Evolutionary conservation across 2,329 filamentous ascomycete genomes (phyloP).

Genomic region (Colletotrichum liriopes): DNA sequence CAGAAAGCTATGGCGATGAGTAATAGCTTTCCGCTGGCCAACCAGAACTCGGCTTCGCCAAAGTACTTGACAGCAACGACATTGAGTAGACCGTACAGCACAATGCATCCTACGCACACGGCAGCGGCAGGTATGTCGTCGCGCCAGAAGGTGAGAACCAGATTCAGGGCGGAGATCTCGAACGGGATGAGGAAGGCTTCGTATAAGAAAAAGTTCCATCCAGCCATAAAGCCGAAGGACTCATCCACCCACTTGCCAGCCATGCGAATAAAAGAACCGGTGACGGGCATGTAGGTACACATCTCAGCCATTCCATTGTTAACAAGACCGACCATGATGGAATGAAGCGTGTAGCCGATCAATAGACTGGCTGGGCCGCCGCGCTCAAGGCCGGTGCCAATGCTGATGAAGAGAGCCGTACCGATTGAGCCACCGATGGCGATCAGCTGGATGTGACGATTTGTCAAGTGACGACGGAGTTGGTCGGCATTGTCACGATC

Average conservation of each 20-base stretch:
- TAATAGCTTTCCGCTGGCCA: constrained; percentile 74
- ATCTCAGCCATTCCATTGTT: constrained; percentile 79
- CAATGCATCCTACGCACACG: constrained; percentile 31
- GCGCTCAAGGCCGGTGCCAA: constrained; percentile 67
- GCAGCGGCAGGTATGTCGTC: constrained; percentile 34
- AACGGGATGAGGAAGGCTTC: constrained; percentile 61
- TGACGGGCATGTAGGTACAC: constrained; percentile 74
- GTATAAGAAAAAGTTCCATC: constrained; percentile 64
- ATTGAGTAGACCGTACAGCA: constrained; percentile 49
- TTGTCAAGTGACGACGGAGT: constrained; percentile 61
- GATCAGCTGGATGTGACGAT: constrained; percentile 72
- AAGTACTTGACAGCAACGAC: constrained; percentile 46
- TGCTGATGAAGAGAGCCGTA: constrained; percentile 73
- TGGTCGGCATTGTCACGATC: constrained; percentile 39
- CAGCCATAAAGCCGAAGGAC: constrained; percentile 71
- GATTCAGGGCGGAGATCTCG: constrained; percentile 59
- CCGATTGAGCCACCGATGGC: constrained; percentile 73
- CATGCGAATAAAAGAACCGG: constrained; percentile 75
- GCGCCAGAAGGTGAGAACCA: constrained; percentile 44
- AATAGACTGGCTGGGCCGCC: constrained; percentile 67
- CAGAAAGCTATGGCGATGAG: constrained; percentile 77
- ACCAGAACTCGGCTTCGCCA: constrained; percentile 79
- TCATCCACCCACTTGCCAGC: constrained; percentile 78
- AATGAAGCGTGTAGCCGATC: constrained; percentile 72
- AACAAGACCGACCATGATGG: constrained; percentile 70